Evolutionary conservation across 495 filamentous ascomycete species (phyloP), one percentile per base, ranked within the genome.

Genomic region (Emericellopsis terricola): DNA sequence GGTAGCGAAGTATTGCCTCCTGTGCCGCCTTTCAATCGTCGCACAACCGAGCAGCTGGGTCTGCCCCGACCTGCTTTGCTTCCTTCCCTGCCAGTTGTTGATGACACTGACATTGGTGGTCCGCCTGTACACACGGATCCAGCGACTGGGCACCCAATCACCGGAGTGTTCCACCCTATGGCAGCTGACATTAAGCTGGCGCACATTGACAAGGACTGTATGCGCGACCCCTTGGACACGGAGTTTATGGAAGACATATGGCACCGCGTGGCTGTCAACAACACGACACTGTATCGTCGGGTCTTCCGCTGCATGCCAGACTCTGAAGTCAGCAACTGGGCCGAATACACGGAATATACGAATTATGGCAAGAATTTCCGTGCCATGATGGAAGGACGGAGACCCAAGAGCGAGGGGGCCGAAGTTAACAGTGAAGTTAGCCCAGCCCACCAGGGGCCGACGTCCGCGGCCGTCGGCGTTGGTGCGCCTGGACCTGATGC

Each of bases 291-390:
- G 20, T 97, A 76, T 57, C 76, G 91, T 16, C 72, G 78, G 36
- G 91, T 97, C 9, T 97, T 97, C 62, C 75, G 91, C 30, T 93
- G 84, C 53, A 87, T 87, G 81, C 89, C 89, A 2, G 89, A 97
- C 48, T 92, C 71, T 36, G 83, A 94, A 44, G 91, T 91, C 41
- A 79, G 76, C 41, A 81, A 72, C 33, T 97, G 91, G 91, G 77
- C 79, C 43, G 81, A 91, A 41, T 97, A 96, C 59, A 85, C 82
- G 46, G 79, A 92, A 38, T 94, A 77, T 48, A 59, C 71, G 31
- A 68, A 76, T 4, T 96, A 92, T 48, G 69, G 68, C 16, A 74
- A 79, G 42, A 69, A 76, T 10, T 93, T 94, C 55, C 67, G 71
- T 35, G 76, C 81, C 38, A 71, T 74, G 41, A 62, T 64, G 57